A percentile compares a stretch with the other conserved stretches of the same genome.
Evolutionary conservation across 345 rosid species (phyloP).

Genomic region (Noccaea bulbosa): DNA sequence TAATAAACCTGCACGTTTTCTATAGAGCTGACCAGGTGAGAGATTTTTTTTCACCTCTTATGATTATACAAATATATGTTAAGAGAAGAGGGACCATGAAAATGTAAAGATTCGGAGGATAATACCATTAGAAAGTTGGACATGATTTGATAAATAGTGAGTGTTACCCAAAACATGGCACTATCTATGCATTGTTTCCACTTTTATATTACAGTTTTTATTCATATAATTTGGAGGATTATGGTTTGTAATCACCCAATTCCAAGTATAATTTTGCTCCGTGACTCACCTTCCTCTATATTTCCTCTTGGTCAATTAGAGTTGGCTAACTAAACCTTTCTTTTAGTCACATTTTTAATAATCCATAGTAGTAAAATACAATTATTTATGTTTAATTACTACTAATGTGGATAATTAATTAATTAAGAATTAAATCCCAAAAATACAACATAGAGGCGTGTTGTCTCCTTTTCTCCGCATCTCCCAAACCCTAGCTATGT

Average conservation of each 20-base stretch:
- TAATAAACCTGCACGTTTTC: constrained; percentile 25
- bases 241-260: constrained; percentile 36
- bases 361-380: no score
- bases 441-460: background rate
- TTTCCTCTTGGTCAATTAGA: constrained; percentile 40
- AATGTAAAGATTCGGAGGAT: constrained; percentile 31
- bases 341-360: background rate
- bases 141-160: constrained; percentile 40
- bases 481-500: background rate
- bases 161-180: constrained; percentile 46
- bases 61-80: background rate
- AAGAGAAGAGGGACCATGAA: constrained; percentile 35
- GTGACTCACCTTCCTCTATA: constrained; percentile 43
- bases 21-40: constrained; percentile 23
- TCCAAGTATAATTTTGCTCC: constrained; percentile 12
- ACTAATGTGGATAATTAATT: background rate
- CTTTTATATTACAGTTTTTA: constrained; percentile 29
- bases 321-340: constrained; percentile 46
- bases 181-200: constrained; percentile 36
- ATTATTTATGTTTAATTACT: no score
- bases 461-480: constrained; percentile 38
- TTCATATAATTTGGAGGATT: constrained; percentile 18
- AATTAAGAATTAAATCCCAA: background rate
- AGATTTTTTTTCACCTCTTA: constrained; percentile 7
- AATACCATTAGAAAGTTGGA: constrained; percentile 43